phyloP scores from a whole-genome alignment of 257 asterid species.

The Mentha longifolia region DNA sequence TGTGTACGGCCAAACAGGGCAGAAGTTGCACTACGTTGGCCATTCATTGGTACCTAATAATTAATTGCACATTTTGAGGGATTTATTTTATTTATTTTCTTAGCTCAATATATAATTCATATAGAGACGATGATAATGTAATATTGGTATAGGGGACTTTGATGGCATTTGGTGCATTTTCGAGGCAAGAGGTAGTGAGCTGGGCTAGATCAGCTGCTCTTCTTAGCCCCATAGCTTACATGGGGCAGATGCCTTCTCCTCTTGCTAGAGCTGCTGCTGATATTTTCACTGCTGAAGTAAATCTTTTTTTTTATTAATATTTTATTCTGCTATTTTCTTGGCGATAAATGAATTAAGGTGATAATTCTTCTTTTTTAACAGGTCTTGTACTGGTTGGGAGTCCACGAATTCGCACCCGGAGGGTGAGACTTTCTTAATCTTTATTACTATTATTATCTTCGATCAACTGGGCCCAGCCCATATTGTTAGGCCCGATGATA shows the following conservation, averaged over 20 bases:
- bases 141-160: conserved; percentile 61
- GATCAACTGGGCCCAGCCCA: too few species aligned
- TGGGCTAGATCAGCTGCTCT: conserved; percentile 65
- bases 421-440: conserved; percentile 43
- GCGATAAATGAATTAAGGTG: neutral
- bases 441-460: too few species aligned
- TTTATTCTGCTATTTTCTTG: neutral
- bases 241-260: conserved; percentile 64
- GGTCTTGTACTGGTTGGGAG: conserved; percentile 67
- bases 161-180: conserved; percentile 72
- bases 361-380: conserved; percentile 16
- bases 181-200: conserved; percentile 43
- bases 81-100: neutral
- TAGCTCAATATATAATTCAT: neutral
- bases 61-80: neutral
- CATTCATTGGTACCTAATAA: conserved; percentile 61
- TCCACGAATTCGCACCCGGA: conserved; percentile 57
- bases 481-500: too few species aligned
- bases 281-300: conserved; percentile 64
- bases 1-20: conserved; percentile 63
- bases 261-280: conserved; percentile 62
- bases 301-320: too few species aligned
- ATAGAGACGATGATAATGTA: too few species aligned
- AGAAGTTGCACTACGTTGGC: conserved; percentile 70
- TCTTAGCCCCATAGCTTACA: conserved; percentile 75